Conservation (phyloP, 1,284 basidiomycete genomes). For the Boletus sp. region DNA sequence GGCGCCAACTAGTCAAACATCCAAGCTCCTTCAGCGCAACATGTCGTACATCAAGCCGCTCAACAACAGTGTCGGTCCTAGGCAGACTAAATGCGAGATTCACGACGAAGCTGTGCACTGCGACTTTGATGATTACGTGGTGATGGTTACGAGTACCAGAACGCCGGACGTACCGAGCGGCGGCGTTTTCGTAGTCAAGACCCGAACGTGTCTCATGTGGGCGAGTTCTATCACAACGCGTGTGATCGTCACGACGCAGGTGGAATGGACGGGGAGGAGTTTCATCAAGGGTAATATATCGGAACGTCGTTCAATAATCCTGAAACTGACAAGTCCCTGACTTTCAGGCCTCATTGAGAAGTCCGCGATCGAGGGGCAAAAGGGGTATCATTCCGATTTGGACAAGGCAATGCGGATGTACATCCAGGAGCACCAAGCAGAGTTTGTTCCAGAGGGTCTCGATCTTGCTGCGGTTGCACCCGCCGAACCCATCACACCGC, state of each 20-base stretch:
- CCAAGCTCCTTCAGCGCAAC: conserved; percentile 73
- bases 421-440: conserved; percentile 82
- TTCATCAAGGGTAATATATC: conserved; percentile 81
- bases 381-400: conserved; percentile 80
- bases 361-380: conserved; percentile 93
- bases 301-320: background rate
- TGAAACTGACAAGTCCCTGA: background rate
- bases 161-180: conserved; percentile 96
- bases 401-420: conserved; percentile 84
- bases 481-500: conserved; percentile 26
- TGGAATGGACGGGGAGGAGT: conserved; percentile 95
- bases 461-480: conserved; percentile 49
- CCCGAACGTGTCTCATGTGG: conserved; percentile 93
- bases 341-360: conserved; percentile 84
- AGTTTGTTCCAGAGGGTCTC: conserved; percentile 85
- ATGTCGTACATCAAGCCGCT: conserved; percentile 97
- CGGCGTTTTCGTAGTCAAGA: conserved; percentile 89
- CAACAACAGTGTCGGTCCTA: conserved; percentile 84
- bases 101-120: conserved; percentile 78
- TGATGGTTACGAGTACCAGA: conserved; percentile 83
- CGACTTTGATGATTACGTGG: conserved; percentile 83
- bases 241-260: conserved; percentile 84
- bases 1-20: conserved; percentile 62
- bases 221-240: conserved; percentile 74
- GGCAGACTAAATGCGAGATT: conserved; percentile 92